A percentile compares a stretch with the other conserved stretches of the same genome.
Conservation (phyloP, 2,329 filamentous ascomycete genomes). For the Nemania abortiva region DNA sequence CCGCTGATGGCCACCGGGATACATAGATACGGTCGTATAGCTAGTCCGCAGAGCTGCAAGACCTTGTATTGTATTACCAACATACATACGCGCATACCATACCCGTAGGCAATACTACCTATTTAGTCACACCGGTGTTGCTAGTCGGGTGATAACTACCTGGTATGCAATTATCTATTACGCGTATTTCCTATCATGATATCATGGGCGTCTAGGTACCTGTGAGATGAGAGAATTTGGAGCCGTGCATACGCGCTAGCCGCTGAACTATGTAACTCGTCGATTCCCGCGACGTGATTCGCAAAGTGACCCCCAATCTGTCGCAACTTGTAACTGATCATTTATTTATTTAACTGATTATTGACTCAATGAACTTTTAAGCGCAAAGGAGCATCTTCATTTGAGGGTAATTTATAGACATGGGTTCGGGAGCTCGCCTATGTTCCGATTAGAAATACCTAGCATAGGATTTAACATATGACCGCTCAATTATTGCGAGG, state of each 20-base stretch:
- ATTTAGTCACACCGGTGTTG: not conserved
- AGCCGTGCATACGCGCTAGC: not conserved
- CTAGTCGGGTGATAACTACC: not conserved
- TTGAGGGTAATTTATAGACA: not conserved
- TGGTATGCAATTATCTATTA: not conserved
- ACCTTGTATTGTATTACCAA: not conserved
- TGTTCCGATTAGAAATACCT: too few species aligned
- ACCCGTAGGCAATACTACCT: not conserved
- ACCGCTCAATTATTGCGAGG: too few species aligned
- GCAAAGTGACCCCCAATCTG: too few species aligned
- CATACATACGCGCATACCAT: not conserved
- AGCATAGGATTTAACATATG: too few species aligned
- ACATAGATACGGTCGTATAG: too few species aligned
- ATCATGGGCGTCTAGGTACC: constrained; percentile 3
- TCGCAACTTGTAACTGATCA: not conserved
- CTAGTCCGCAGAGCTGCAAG: not conserved
- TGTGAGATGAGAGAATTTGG: not conserved
- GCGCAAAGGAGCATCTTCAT: not conserved
- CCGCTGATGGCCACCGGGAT: not conserved
- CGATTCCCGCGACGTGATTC: not conserved
- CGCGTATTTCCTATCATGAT: constrained; percentile 2
- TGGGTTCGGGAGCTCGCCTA: not conserved
- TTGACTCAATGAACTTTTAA: not conserved
- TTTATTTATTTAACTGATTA: not conserved
- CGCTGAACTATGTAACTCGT: not conserved